These are phyloP conservation scores for Geosmithia morbida DNA, from an alignment of 2,329 filamentous ascomycete species.

Conservation along the genomic window DNA sequence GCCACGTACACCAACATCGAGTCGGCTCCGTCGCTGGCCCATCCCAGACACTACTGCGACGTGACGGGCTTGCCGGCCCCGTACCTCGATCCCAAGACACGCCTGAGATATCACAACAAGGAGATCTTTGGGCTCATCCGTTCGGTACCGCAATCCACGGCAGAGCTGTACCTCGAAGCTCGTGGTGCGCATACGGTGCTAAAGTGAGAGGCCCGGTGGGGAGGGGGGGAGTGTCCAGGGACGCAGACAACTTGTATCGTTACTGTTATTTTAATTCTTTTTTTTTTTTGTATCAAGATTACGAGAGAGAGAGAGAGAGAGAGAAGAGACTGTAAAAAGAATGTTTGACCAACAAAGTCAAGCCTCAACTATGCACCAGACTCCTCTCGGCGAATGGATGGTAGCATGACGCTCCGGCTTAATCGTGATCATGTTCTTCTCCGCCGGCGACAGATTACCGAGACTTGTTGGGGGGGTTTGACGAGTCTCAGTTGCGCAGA, in stretches of 20 bases:
- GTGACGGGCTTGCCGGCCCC: slow-evolving; percentile 84
- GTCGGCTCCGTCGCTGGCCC: slow-evolving; percentile 74
- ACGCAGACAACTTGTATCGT: not conserved
- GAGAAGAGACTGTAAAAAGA: not conserved
- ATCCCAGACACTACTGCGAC: slow-evolving; percentile 86
- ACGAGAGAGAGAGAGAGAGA: too few species aligned
- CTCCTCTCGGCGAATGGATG: slow-evolving; percentile 65
- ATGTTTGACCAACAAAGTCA: slow-evolving; percentile 91
- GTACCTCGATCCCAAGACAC: slow-evolving; percentile 90
- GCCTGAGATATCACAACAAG: slow-evolving; percentile 81
- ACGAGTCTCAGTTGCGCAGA: slow-evolving; percentile 47
- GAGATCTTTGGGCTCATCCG: slow-evolving; percentile 82
- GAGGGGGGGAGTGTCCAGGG: slow-evolving; percentile 12
- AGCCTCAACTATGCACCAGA: slow-evolving; percentile 77
- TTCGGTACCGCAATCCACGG: slow-evolving; percentile 63
- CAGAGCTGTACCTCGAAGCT: slow-evolving; percentile 80
- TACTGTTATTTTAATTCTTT: not conserved
- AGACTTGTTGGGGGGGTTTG: slow-evolving; percentile 47
- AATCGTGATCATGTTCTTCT: slow-evolving; percentile 81
- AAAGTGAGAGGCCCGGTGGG: too few species aligned
- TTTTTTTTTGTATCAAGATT: too few species aligned
- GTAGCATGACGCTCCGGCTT: slow-evolving; percentile 92
- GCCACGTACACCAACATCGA: slow-evolving; percentile 96
- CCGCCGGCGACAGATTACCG: slow-evolving; percentile 76
- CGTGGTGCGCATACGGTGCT: slow-evolving; percentile 85